Base-by-base conservation (phyloP, 208 protist genomes). In the Endotrypanum monterogeii region DNA sequence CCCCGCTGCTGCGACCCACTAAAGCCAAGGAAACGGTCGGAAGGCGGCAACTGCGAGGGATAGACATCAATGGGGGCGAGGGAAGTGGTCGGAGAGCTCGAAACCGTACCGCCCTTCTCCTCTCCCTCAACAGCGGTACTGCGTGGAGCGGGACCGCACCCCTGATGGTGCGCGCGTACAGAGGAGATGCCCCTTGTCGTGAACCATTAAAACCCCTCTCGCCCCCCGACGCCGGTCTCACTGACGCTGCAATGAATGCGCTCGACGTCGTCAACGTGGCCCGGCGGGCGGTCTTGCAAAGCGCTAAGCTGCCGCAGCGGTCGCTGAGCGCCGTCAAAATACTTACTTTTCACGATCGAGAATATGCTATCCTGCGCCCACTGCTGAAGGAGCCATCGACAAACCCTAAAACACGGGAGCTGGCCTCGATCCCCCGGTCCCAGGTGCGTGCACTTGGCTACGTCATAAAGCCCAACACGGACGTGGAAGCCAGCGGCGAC, bases 361-460 rank as follows among this genome's bases (percentile, higher is more conserved):
- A 97, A 76, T 97, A 88, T 65, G 75, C 85, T 28, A 87, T 97
- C 11, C 79, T 96, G 52, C 87, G 87, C 18, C 88, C 92, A 23
- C 74, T 96, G 39, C 78, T 96, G 67, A 94, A 95, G 79, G 71
- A 85, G 14, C 90, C 90, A 1, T 94, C 92, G 25, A 83, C 46
- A 11, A 93, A 95, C 73, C 85, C 85, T 2, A 83, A 80, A 55
- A 87, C 89, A 14, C 88, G 90, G 9, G 82, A 63, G 37, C 83
- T 95, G 39, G 78, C 90, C 44, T 72, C 80, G 14, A 78, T 96
- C 52, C 77, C 90, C 20, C 54, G 84, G 3, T 62, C 76, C 3
- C 63, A 48, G 1, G 73, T 88, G 46, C 52, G 46, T 55, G 55
- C 60, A 9, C 66, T 80, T 48, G 70, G 81, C 54, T 73, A 74